phyloP scores from a whole-genome alignment of 495 filamentous ascomycete species.

The Patellaria atrata region DNA sequence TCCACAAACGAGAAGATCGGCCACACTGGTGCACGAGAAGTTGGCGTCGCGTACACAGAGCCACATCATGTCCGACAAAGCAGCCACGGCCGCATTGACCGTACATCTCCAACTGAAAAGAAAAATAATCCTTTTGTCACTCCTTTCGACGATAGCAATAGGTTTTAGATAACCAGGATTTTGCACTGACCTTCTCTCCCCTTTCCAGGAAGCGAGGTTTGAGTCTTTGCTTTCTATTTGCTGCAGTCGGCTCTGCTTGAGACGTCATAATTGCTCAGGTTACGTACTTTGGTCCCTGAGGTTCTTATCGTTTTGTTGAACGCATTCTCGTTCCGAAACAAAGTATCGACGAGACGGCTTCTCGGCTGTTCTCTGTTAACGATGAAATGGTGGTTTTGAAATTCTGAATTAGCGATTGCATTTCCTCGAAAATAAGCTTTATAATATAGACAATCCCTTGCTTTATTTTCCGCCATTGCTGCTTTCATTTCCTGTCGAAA shows the following conservation, averaged over 20 bases:
- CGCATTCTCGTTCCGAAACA: slow-evolving; percentile 13
- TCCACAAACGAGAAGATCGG: slow-evolving; percentile 21
- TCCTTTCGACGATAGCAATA: slow-evolving; percentile 14
- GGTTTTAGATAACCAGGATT: slow-evolving; percentile 16
- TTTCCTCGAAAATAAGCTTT: not conserved
- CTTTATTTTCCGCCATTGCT: slow-evolving; percentile 16
- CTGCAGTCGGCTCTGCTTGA: slow-evolving; percentile 15
- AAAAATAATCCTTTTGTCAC: slow-evolving; percentile 27
- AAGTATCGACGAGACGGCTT: slow-evolving; percentile 9
- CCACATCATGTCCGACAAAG: slow-evolving; percentile 24
- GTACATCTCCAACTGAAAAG: slow-evolving; percentile 22
- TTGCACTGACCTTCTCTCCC: slow-evolving; percentile 26
- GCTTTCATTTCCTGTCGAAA: slow-evolving; percentile 9
- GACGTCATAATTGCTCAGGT: slow-evolving; percentile 26
- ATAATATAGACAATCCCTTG: slow-evolving; percentile 15
- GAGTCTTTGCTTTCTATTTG: slow-evolving; percentile 20
- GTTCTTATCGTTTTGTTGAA: slow-evolving; percentile 6
- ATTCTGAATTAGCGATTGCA: slow-evolving; percentile 2
- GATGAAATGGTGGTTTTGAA: slow-evolving; percentile 9
- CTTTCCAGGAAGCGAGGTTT: too few relatives aligned
- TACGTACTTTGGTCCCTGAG: slow-evolving; percentile 25
- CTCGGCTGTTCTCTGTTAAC: slow-evolving; percentile 17
- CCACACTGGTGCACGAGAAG: slow-evolving; percentile 21
- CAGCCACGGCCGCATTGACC: slow-evolving; percentile 23
- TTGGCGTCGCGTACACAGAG: slow-evolving; percentile 20